Evolutionary conservation across 805 yeast species (phyloP).

Genomic region (Myxozyma neglecta): DNA sequence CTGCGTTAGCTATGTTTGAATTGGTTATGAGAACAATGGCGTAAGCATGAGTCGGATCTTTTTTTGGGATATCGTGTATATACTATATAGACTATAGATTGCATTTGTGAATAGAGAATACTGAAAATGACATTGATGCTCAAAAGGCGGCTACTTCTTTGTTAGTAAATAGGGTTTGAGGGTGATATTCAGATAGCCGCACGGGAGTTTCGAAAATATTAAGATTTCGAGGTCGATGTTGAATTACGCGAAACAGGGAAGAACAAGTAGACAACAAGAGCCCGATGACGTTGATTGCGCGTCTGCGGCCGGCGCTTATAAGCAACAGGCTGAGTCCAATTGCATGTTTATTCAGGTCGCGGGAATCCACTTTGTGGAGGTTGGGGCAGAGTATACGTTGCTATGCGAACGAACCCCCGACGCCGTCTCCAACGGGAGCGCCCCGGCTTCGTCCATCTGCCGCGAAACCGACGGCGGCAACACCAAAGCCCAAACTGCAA

Average conservation of each 20-base stretch:
- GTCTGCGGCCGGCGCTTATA: not conserved
- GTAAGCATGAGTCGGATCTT: not conserved
- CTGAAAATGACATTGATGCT: not conserved
- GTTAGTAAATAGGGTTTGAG: too few relatives aligned
- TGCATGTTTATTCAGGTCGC: too few relatives aligned
- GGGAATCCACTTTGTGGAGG: too few relatives aligned
- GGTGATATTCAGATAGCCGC: too few relatives aligned
- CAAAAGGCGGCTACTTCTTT: too few relatives aligned
- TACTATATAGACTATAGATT: not conserved
- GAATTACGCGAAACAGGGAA: too few relatives aligned
- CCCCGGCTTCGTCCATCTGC: not conserved
- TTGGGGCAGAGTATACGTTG: not conserved
- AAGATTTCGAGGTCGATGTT: too few relatives aligned
- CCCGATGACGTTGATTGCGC: too few relatives aligned
- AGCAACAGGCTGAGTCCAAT: not conserved
- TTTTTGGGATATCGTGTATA: not conserved
- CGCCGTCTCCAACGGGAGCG: not conserved
- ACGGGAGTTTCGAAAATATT: too few relatives aligned
- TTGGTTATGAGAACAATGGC: constrained; percentile 20
- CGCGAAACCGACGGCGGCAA: too few relatives aligned
- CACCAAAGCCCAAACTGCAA: not conserved
- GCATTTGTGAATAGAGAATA: not conserved
- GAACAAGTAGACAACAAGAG: too few relatives aligned
- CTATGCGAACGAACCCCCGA: not conserved
- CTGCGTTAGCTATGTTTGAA: constrained; percentile 74